Percentiles rank a stretch among this genome's conserved stretches.
Evolutionary conservation across 2,329 filamentous ascomycete genomes (phyloP).

Genomic region (Chaetomiaceae sp.): DNA sequence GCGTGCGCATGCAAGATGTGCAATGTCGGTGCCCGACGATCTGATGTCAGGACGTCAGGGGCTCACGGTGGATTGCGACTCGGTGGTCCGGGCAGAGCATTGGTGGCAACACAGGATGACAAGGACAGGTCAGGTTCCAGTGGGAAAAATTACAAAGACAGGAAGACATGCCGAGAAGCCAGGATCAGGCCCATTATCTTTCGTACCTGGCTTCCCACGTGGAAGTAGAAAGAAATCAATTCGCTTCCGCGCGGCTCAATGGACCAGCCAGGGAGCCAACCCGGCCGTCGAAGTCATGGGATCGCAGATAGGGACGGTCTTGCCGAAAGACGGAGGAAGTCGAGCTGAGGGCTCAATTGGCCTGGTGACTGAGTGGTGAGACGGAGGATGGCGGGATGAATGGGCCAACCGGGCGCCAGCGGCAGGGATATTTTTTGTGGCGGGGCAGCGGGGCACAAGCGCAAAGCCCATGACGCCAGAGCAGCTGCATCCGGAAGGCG

Average conservation of each 20-base stretch:
- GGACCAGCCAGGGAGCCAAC: constrained; percentile 6
- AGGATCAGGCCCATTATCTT: background rate
- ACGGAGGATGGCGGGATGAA: constrained; percentile 6
- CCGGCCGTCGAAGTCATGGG: background rate
- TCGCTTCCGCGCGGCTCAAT: constrained; percentile 7
- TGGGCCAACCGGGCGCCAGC: constrained; percentile 14
- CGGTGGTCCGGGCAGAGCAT: background rate
- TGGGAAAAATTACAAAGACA: constrained; percentile 9
- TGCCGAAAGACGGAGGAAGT: background rate
- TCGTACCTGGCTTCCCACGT: background rate
- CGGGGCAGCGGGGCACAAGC: constrained; percentile 13
- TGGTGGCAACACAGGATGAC: constrained; percentile 2
- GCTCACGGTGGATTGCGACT: background rate
- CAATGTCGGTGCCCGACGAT: background rate
- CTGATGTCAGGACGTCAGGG: background rate
- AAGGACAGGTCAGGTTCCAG: too few relatives aligned
- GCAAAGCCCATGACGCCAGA: constrained; percentile 16
- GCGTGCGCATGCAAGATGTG: background rate
- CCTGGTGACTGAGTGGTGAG: too few relatives aligned
- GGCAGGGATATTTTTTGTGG: constrained; percentile 15
- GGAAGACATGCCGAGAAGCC: background rate
- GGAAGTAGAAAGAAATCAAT: constrained; percentile 1
- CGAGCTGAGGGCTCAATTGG: background rate
- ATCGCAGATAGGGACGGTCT: background rate
- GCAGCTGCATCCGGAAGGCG: constrained; percentile 4